phyloP scores from a whole-genome alignment of 441 rosid genomes.

The Pelargonium cotyledonis region DNA sequence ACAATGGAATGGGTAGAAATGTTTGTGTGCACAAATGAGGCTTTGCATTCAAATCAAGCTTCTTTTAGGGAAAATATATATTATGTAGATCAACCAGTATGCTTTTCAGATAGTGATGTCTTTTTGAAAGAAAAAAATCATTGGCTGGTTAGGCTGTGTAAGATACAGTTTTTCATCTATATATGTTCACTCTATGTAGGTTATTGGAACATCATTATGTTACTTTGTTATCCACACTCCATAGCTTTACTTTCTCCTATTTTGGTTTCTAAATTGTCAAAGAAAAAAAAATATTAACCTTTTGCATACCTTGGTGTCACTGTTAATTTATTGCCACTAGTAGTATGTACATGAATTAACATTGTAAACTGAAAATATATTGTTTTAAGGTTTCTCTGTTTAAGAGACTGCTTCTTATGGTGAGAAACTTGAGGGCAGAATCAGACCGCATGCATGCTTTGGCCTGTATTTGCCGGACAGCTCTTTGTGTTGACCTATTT shows the following conservation, averaged over 20 bases:
- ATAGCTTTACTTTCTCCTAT: not conserved
- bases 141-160: not conserved
- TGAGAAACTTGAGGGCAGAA: constrained; percentile 96
- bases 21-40: too few species aligned
- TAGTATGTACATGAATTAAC: constrained; percentile 20
- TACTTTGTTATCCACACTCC: not conserved
- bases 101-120: not conserved
- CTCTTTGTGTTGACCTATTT: constrained; percentile 96
- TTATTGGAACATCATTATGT: constrained; percentile 1
- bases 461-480: constrained; percentile 97
- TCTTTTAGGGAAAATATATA: not conserved
- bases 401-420: constrained; percentile 93
- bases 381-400: constrained; percentile 82
- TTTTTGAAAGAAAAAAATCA: not conserved
- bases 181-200: not conserved
- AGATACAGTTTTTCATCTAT: not conserved
- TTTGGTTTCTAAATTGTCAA: not conserved
- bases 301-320: constrained; percentile 1
- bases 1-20: not conserved
- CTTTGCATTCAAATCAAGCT: constrained; percentile 3
- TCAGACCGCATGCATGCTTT: constrained; percentile 98
- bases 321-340: not conserved
- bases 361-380: constrained; percentile 14
- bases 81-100: not conserved
- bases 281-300: not conserved